phyloP scores from a whole-genome alignment of 257 asterid species.

The Thymus quinquecostatus region DNA sequence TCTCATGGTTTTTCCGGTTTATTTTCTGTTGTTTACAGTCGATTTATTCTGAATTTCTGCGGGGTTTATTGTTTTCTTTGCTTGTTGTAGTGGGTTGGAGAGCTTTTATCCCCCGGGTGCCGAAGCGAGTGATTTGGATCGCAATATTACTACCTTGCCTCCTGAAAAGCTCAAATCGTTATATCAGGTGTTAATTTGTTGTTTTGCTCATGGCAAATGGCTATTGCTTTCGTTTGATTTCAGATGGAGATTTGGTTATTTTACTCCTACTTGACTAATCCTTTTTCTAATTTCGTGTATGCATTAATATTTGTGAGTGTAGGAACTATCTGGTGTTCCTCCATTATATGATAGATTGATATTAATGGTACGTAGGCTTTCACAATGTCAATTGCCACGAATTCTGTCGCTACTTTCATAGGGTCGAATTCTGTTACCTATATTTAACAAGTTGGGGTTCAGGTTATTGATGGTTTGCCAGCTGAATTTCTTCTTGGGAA shows the following conservation, averaged over 20 bases:
- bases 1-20: neutral
- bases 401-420: slow-evolving; percentile 11
- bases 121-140: slow-evolving; percentile 41
- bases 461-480: slow-evolving; percentile 95
- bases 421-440: slow-evolving; percentile 15
- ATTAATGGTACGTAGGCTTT: slow-evolving; percentile 60
- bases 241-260: neutral
- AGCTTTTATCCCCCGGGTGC: slow-evolving; percentile 66
- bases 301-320: slow-evolving; percentile 41
- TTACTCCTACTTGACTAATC: slow-evolving; percentile 5
- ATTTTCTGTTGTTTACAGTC: neutral
- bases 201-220: slow-evolving; percentile 5
- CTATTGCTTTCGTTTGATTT: slow-evolving; percentile 1
- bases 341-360: slow-evolving; percentile 69
- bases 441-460: slow-evolving; percentile 18
- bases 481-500: slow-evolving; percentile 93
- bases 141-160: slow-evolving; percentile 47
- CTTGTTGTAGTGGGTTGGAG: slow-evolving; percentile 68
- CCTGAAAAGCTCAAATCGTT: slow-evolving; percentile 62
- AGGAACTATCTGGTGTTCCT: slow-evolving; percentile 77
- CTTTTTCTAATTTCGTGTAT: slow-evolving; percentile 21
- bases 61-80: slow-evolving; percentile 6
- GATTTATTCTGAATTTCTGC: neutral
- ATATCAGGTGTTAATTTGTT: slow-evolving; percentile 54
- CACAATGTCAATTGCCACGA: slow-evolving; percentile 12